These are phyloP conservation scores for Pseudocercospora fijiensis DNA, from an alignment of 2,329 filamentous ascomycete genomes.

Conservation along the genomic window DNA sequence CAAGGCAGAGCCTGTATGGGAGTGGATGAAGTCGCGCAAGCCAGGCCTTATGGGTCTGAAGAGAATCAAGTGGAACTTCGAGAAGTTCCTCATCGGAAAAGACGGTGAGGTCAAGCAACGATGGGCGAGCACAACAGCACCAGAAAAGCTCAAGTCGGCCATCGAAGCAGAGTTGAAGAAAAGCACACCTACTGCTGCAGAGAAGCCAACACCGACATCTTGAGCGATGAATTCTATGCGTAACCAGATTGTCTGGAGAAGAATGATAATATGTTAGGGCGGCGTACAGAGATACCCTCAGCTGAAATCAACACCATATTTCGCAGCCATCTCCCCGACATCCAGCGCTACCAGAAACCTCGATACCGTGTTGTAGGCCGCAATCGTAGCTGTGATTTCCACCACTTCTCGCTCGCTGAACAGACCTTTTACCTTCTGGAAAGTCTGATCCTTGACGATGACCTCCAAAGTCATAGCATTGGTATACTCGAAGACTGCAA, in stretches of 20 bases:
- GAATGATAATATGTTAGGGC: background rate
- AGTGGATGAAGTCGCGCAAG: conserved; percentile 70
- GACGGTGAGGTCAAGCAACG: conserved; percentile 82
- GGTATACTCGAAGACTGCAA: conserved; percentile 69
- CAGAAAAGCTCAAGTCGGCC: conserved; percentile 70
- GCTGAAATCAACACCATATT: conserved; percentile 35
- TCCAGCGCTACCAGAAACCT: conserved; percentile 76
- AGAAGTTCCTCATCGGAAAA: conserved; percentile 88
- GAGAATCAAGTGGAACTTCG: conserved; percentile 98
- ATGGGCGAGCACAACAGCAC: conserved; percentile 87
- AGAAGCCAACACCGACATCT: conserved; percentile 20
- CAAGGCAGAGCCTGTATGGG: conserved; percentile 72
- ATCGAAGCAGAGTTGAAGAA: conserved; percentile 34
- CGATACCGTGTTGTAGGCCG: conserved; percentile 82
- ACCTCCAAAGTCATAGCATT: conserved; percentile 82
- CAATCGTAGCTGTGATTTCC: conserved; percentile 76
- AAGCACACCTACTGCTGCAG: conserved; percentile 12
- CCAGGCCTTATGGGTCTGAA: conserved; percentile 84
- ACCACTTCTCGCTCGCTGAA: conserved; percentile 73
- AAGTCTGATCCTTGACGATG: conserved; percentile 66
- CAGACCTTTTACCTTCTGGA: conserved; percentile 58
- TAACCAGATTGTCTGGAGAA: background rate
- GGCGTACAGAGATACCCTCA: conserved; percentile 16
- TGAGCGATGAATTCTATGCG: background rate
- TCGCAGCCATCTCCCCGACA: conserved; percentile 49